phyloP scores from a whole-genome alignment of 2,329 filamentous ascomycete genomes.

The Didymosphaeria variabile region DNA sequence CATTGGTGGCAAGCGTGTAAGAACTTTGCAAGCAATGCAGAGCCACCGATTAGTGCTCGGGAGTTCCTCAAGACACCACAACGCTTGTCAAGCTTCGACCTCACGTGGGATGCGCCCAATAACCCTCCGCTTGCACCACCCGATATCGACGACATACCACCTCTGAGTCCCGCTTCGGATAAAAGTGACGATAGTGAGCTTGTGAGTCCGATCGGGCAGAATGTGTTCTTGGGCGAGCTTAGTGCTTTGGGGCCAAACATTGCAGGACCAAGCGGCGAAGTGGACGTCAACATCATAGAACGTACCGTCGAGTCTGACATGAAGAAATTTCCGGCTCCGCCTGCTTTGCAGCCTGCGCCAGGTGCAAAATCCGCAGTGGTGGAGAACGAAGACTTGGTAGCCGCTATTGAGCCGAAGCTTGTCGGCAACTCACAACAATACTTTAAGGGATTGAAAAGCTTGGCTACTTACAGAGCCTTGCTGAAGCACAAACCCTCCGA shows the following conservation, averaged over 20 bases:
- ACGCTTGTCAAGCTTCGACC: constrained; percentile 35
- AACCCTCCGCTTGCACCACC: constrained; percentile 26
- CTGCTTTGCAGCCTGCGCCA: constrained; percentile 36
- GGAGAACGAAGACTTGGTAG: constrained; percentile 27
- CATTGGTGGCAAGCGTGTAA: constrained; percentile 41
- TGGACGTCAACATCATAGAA: constrained; percentile 36
- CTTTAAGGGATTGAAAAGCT: constrained; percentile 35
- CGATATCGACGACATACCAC: constrained; percentile 31
- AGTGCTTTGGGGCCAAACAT: constrained; percentile 15
- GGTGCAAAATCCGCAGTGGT: constrained; percentile 21
- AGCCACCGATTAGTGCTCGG: constrained; percentile 33
- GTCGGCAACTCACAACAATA: constrained; percentile 21
- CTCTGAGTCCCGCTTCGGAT: constrained; percentile 30
- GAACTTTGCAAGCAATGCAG: constrained; percentile 37
- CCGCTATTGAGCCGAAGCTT: constrained; percentile 23
- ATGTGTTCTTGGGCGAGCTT: constrained; percentile 17
- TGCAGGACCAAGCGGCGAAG: constrained; percentile 12
- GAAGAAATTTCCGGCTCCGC: constrained; percentile 28
- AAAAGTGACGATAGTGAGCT: constrained; percentile 23
- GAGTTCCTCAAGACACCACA: constrained; percentile 38
- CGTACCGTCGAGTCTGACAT: constrained; percentile 35
- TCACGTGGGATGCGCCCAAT: constrained; percentile 29
- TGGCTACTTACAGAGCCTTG: constrained; percentile 32
- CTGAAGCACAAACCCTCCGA: constrained; percentile 30
- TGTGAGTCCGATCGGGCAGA: constrained; percentile 17